A percentile compares a stretch with the other conserved stretches of the same genome.
These are phyloP conservation scores for Geotrichum citri-aurantii DNA, from an alignment of 1,139 yeast genomes.

Conservation along the genomic window DNA sequence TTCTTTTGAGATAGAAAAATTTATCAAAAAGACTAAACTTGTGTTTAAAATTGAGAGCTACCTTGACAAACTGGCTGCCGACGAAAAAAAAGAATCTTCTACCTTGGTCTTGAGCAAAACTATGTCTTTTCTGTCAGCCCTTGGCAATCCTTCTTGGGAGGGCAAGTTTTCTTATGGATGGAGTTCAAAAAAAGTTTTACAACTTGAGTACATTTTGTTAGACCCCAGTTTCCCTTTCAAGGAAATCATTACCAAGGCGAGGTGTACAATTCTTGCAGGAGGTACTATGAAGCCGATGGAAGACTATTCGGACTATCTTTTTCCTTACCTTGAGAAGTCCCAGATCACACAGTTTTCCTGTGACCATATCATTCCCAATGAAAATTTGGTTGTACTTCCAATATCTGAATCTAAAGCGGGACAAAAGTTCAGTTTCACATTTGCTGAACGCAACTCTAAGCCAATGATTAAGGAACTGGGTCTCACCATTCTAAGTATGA, in stretches of 20 bases:
- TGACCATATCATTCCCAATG: slow-evolving; percentile 77
- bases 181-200: slow-evolving; percentile 30
- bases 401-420: slow-evolving; percentile 33
- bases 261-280: slow-evolving; percentile 78
- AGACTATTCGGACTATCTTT: slow-evolving; percentile 60
- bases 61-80: slow-evolving; percentile 37
- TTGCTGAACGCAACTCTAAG: slow-evolving; percentile 49
- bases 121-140: slow-evolving; percentile 55
- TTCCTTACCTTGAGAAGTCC: slow-evolving; percentile 48
- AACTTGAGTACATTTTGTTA: slow-evolving; percentile 63
- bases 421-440: slow-evolving; percentile 58
- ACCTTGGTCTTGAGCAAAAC: slow-evolving; percentile 64
- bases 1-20: slow-evolving; percentile 59
- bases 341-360: slow-evolving; percentile 59
- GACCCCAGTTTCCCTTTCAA: slow-evolving; percentile 74
- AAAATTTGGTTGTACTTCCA: slow-evolving; percentile 58
- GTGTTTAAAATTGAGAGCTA: slow-evolving; percentile 82
- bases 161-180: slow-evolving; percentile 72
- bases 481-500: slow-evolving; percentile 41
- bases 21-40: slow-evolving; percentile 61
- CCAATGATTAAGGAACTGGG: slow-evolving; percentile 52
- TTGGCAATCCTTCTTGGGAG: slow-evolving; percentile 71
- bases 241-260: slow-evolving; percentile 58
- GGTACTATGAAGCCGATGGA: slow-evolving; percentile 93
- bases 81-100: slow-evolving; percentile 26